Evolutionary conservation across 805 yeast species (phyloP), one percentile per base, ranked within the genome.

Genomic region (Maudiozyma turicensis): DNA sequence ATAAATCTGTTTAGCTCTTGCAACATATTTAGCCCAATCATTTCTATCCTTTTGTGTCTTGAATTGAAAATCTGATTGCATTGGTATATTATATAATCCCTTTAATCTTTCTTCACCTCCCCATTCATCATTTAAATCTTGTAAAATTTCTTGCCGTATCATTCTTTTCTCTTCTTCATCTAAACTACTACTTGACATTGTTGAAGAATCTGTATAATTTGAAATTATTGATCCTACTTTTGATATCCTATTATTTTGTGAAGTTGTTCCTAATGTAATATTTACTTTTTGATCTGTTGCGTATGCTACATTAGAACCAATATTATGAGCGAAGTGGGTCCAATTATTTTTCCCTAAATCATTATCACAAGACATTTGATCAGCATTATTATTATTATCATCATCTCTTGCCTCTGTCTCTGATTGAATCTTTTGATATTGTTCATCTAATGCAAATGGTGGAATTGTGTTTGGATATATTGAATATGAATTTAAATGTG

Each of bases 31-130:
- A 4, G 51, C 45, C 64, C 68, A 66, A 31, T 64, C 64, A 31
- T 54, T 56, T 10, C 64, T 57, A 45, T 65, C 67, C 37, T 60
- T 56, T 39, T 54, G 53, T 44, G 45, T 46, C 41, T 61, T 64
- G 44, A 65, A 63, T 30, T 61, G 54, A 40, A 52, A 54, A 35
- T 59, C 55, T 3, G 56, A 62, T 8, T 54, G 50, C 11, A 58
- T 50, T 2, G 65, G 66, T 11, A 61, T 58, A 38, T 59, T 59
- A 52, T 81, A 74, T 31, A 81, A 77, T 43, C 67, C 70, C 48
- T 75, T 74, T 52, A 86, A 68, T 51, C 89, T 65, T 49, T 76
- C 76, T 49, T 76, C 86, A 39, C 95, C 95, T 35, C 82, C 81
- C 93, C 93, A 86, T 20, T 73, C 67, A 1, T 75, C 74, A 41